Evolutionary conservation across 2,329 filamentous ascomycete genomes (phyloP).

Genomic region (Colletotrichum musae): DNA sequence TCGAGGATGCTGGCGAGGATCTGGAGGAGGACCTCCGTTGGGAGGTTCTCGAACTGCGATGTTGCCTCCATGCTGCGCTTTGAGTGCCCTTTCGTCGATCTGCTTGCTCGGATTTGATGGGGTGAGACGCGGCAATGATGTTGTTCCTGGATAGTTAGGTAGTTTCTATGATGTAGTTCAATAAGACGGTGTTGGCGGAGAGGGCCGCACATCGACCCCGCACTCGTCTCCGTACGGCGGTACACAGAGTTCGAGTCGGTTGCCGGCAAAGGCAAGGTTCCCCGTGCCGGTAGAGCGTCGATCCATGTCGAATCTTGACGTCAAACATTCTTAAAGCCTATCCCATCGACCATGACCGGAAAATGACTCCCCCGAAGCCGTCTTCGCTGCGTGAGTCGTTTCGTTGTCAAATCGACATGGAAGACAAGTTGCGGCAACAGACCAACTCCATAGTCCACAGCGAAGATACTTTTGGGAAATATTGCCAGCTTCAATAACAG

Average conservation of each 20-base stretch:
- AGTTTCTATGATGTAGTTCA: no score
- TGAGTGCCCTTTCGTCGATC: no score
- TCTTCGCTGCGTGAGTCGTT: background rate
- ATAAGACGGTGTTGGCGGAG: no score
- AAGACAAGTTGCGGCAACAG: no score
- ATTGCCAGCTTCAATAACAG: no score
- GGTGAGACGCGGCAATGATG: no score
- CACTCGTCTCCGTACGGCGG: constrained; percentile 3
- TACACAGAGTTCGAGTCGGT: background rate
- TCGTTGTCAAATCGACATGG: no score
- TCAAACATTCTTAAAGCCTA: constrained; percentile 29
- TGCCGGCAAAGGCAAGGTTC: constrained; percentile 17
- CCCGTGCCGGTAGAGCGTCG: background rate
- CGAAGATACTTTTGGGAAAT: no score
- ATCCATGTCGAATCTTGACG: constrained; percentile 23
- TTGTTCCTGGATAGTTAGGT: no score
- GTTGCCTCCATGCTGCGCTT: background rate
- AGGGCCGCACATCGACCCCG: constrained; percentile 20
- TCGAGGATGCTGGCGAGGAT: constrained; percentile 28
- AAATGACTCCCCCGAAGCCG: background rate
- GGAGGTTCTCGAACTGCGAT: constrained; percentile 14
- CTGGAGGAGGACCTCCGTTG: constrained; percentile 28
- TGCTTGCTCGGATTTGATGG: no score
- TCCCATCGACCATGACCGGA: background rate
- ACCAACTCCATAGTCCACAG: no score